phyloP scores from a whole-genome alignment of 805 yeast species.

The Pichia insulana region DNA sequence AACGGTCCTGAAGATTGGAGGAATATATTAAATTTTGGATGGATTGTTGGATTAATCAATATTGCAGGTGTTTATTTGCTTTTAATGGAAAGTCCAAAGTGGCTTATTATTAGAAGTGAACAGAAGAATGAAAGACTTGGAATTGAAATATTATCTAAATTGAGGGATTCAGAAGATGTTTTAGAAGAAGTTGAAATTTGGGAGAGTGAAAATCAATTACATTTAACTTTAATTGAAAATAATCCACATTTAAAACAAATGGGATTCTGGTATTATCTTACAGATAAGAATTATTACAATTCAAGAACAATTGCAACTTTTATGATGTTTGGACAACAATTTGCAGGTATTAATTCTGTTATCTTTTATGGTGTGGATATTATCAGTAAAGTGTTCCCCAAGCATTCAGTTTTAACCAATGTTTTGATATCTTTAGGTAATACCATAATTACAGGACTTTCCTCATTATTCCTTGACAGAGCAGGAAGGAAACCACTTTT shows the following conservation, averaged over 20 bases:
- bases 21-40: slow-evolving; percentile 53
- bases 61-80: slow-evolving; percentile 33
- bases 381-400: slow-evolving; percentile 62
- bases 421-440: slow-evolving; percentile 70
- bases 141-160: slow-evolving; percentile 30
- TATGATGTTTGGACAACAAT: slow-evolving; percentile 77
- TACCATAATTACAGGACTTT: slow-evolving; percentile 59
- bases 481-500: slow-evolving; percentile 71
- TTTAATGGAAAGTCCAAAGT: slow-evolving; percentile 74
- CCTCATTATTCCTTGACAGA: slow-evolving; percentile 70
- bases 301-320: slow-evolving; percentile 62
- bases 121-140: slow-evolving; percentile 28
- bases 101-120: slow-evolving; percentile 45
- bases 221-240: slow-evolving; percentile 16
- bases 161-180: slow-evolving; percentile 15
- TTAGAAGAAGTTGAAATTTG: slow-evolving; percentile 23
- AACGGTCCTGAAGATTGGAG: slow-evolving; percentile 70
- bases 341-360: slow-evolving; percentile 88
- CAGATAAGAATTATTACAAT: slow-evolving; percentile 40
- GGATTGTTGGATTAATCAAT: slow-evolving; percentile 42
- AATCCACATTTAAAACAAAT: slow-evolving; percentile 18
- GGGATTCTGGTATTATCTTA: slow-evolving; percentile 38
- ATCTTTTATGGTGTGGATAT: slow-evolving; percentile 90
- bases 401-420: slow-evolving; percentile 61
- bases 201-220: slow-evolving; percentile 23